Conservation (phyloP, 2,329 filamentous ascomycete genomes). For the Proliferodiscus dingleyae region DNA sequence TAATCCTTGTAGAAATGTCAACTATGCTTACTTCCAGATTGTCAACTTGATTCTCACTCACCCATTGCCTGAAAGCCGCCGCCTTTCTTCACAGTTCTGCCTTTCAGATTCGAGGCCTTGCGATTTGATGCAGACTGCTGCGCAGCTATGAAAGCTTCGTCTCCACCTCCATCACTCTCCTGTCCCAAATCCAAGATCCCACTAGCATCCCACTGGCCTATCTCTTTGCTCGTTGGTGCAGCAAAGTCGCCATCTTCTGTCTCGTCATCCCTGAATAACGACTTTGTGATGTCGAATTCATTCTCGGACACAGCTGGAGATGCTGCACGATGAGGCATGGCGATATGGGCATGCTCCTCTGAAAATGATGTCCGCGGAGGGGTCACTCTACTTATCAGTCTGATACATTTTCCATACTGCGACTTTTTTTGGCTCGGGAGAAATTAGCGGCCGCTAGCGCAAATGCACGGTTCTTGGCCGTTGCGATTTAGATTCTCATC, state of each 20-base stretch:
- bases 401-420: not conserved
- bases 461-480: too few relatives aligned
- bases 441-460: not conserved
- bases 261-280: constrained; percentile 63
- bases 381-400: constrained; percentile 6
- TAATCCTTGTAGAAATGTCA: constrained; percentile 48
- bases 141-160: constrained; percentile 87
- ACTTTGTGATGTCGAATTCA: constrained; percentile 83
- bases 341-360: not conserved
- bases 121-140: constrained; percentile 83
- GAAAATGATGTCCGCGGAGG: not conserved
- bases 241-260: constrained; percentile 40
- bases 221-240: constrained; percentile 32
- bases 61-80: constrained; percentile 97
- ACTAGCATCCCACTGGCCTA: constrained; percentile 51
- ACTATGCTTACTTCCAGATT: not conserved
- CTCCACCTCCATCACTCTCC: constrained; percentile 58
- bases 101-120: constrained; percentile 76
- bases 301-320: constrained; percentile 85
- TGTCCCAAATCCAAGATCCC: constrained; percentile 55
- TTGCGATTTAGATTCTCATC: too few relatives aligned
- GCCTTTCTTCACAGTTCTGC: constrained; percentile 85
- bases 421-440: not conserved
- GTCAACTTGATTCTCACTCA: too few relatives aligned
- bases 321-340: constrained; percentile 66